Percentiles rank a stretch among this genome's conserved stretches.
These are phyloP conservation scores for Mortierella sp. DNA, from an alignment of 371 early-diverging fungal species.

Conservation along the genomic window DNA sequence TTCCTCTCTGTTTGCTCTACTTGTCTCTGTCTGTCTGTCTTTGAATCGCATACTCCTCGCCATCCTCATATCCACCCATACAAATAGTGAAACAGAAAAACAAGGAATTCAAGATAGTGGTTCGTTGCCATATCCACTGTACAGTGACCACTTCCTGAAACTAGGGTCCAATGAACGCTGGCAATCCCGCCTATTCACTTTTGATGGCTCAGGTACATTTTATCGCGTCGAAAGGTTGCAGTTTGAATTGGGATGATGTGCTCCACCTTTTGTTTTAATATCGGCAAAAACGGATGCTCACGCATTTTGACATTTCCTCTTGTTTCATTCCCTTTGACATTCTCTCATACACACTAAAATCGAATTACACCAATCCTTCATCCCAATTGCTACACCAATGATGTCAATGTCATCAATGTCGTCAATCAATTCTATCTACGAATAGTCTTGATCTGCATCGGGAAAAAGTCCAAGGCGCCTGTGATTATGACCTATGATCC, in stretches of 20 bases:
- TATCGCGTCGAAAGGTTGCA: neutral
- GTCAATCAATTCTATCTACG: neutral
- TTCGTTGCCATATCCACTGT: constrained; percentile 9
- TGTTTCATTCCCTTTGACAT: no score
- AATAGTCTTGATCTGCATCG: constrained; percentile 39
- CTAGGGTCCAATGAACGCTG: constrained; percentile 38
- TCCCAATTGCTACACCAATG: neutral
- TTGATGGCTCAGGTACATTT: constrained; percentile 34
- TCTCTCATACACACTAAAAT: no score
- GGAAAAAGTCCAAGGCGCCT: constrained; percentile 36
- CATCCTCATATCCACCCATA: no score
- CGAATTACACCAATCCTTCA: neutral
- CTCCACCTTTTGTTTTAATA: neutral
- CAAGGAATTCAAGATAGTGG: constrained; percentile 10
- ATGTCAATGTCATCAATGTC: no score
- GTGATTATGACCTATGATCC: constrained; percentile 49
- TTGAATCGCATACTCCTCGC: neutral
- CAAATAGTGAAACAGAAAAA: neutral
- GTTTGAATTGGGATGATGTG: neutral
- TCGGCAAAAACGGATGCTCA: no score
- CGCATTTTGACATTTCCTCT: no score
- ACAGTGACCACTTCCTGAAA: constrained; percentile 30
- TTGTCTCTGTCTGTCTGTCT: neutral
- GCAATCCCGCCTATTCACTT: constrained; percentile 36
- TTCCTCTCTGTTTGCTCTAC: neutral